Evolutionary conservation across 2,329 filamentous ascomycete species (phyloP).

Genomic region (Tolypocladium pustulatum): DNA sequence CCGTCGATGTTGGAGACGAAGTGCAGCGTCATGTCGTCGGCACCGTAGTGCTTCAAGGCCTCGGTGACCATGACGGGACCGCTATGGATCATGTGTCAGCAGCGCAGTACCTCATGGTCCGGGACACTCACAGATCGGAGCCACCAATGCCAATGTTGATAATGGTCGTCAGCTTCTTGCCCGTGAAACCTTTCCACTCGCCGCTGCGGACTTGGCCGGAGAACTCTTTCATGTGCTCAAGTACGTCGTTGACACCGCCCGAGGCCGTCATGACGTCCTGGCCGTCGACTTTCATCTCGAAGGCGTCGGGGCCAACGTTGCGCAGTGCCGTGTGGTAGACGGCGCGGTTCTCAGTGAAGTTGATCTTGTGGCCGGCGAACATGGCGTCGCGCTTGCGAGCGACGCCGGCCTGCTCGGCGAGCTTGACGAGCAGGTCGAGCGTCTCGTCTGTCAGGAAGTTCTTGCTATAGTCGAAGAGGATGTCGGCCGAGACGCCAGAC

Average conservation of each 20-base stretch:
- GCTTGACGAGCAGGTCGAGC: slow-evolving; percentile 71
- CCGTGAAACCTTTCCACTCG: slow-evolving; percentile 93
- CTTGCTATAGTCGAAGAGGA: slow-evolving; percentile 98
- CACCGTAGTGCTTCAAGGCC: slow-evolving; percentile 88
- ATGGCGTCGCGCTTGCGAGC: slow-evolving; percentile 94
- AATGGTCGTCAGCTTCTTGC: slow-evolving; percentile 94
- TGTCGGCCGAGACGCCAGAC: slow-evolving; percentile 71
- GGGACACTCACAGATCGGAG: slow-evolving; percentile 77
- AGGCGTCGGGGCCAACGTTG: slow-evolving; percentile 61
- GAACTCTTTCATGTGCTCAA: slow-evolving; percentile 98
- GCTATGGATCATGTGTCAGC: slow-evolving; percentile 31
- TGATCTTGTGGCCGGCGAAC: slow-evolving; percentile 97
- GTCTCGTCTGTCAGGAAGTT: slow-evolving; percentile 96
- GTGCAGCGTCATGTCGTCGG: slow-evolving; percentile 78
- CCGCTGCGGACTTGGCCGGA: slow-evolving; percentile 89
- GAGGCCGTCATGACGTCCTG: slow-evolving; percentile 85
- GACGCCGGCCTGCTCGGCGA: slow-evolving; percentile 82
- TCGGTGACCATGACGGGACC: slow-evolving; percentile 99
- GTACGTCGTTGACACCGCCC: slow-evolving; percentile 79
- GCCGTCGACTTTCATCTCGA: slow-evolving; percentile 76
- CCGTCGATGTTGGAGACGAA: slow-evolving; percentile 99
- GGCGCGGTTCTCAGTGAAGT: slow-evolving; percentile 94
- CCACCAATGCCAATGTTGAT: slow-evolving; percentile 97
- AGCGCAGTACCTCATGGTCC: no score
- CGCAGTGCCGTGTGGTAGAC: slow-evolving; percentile 93